Base-by-base conservation (phyloP, 805 yeast genomes). In the Grigorovia humatica region DNA sequence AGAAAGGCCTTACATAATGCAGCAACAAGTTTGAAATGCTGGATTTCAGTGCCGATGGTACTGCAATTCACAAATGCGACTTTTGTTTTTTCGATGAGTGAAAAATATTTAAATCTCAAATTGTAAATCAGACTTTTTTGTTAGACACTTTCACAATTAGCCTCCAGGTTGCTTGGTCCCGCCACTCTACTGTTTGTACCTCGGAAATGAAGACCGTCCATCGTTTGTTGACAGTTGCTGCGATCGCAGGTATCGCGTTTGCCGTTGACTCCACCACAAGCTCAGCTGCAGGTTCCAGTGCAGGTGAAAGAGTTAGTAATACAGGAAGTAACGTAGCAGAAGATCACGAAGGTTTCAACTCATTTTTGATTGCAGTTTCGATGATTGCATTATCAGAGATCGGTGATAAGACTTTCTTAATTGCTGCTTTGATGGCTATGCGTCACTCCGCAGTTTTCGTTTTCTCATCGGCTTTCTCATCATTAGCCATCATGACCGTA, bases 341-440 rank as follows among this genome's bases (percentile, higher is more conserved):
- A 3, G 12, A 4, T 15, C 23, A 23, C 43, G 51, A 40, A 20
- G 44, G 47, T 13, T 43, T 53, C 41, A 57, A 59, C 20, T 78
- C 95, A 2, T 84, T 93, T 59, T 60, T 86, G 53, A 80, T 91
- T 83, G 80, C 98, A 1, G 72, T 83, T 38, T 79, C 91, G 15
- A 93, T 93, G 99, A 93, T 93, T 63, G 71, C 87, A 35, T 86
- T 89, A n/a, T 86, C 96, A 30, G 99, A 93, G 69, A 84, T 93
- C 53, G 99, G 99, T 54, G 99, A 93, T 68, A 93, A 93, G 72
- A 93, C 99, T 0, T 93, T 93, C 65, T 76, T 93, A 57, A 88
- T 93, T 60, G 97, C 99, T 40, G 98, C 97, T 1, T 75, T 93
- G 57, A 90, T 93, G 96, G 96, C 98, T 32, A 93, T 93, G 98